phyloP scores from a whole-genome alignment of 148 eudicot species.

The Amaranthus hypochondriacus region DNA sequence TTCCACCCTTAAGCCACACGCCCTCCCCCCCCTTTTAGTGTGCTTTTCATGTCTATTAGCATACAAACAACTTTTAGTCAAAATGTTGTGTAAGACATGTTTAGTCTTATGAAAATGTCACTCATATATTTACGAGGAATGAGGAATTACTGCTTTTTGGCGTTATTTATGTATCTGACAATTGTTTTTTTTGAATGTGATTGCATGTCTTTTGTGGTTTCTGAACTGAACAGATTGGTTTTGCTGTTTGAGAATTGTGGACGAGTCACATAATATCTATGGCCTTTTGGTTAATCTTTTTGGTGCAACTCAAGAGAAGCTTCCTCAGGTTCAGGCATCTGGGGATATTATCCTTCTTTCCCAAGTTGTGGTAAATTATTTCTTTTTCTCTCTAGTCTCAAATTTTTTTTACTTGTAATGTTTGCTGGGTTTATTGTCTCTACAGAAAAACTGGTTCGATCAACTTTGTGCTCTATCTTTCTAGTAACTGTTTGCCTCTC shows the following conservation, averaged over 20 bases:
- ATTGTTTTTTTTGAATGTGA: background rate
- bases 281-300: slow-evolving; percentile 63
- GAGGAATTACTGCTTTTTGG: background rate
- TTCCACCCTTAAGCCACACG: too few species aligned
- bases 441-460: background rate
- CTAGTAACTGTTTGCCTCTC: background rate
- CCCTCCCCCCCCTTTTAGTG: too few species aligned
- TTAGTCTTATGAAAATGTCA: background rate
- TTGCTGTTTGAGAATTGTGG: slow-evolving; percentile 55
- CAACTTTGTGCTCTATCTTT: background rate
- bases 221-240: slow-evolving; percentile 66
- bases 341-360: slow-evolving; percentile 69
- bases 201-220: slow-evolving; percentile 2
- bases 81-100: background rate
- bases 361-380: slow-evolving; percentile 44
- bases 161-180: background rate
- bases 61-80: too few species aligned
- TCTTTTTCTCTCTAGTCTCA: background rate
- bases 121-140: background rate
- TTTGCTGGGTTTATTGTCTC: background rate
- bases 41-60: too few species aligned
- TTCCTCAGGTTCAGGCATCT: slow-evolving; percentile 52
- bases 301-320: slow-evolving; percentile 54
- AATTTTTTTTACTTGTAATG: background rate
- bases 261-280: slow-evolving; percentile 49